phyloP scores from a whole-genome alignment of 23 red algal genomes.

The Gracilaria domingensis region DNA sequence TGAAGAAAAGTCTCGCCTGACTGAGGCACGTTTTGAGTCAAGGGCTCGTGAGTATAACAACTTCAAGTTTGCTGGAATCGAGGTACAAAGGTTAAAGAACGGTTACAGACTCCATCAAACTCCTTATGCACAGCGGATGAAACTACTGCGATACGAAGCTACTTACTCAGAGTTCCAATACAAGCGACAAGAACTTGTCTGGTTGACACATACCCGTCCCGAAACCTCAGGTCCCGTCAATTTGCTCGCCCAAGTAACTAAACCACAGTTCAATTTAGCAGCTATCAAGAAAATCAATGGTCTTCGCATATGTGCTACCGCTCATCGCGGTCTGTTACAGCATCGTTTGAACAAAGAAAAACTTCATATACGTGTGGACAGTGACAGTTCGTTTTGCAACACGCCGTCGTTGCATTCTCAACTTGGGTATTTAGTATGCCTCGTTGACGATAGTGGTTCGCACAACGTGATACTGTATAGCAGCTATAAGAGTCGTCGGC shows the following conservation, averaged over 20 bases:
- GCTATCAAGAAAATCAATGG: background rate
- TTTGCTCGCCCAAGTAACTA: constrained; percentile 10
- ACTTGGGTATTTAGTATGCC: background rate
- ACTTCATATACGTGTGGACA: background rate
- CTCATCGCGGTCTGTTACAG: background rate
- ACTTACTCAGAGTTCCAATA: background rate
- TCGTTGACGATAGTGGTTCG: background rate
- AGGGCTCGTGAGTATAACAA: constrained; percentile 4
- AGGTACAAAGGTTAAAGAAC: background rate
- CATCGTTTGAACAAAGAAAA: background rate
- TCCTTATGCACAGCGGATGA: background rate
- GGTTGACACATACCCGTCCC: constrained; percentile 9
- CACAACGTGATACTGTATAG: background rate
- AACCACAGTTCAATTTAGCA: background rate
- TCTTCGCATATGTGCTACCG: background rate
- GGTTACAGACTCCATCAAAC: background rate
- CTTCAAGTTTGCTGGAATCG: constrained; percentile 17
- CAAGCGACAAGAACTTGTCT: constrained; percentile 5
- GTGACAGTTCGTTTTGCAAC: background rate
- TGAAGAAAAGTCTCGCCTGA: background rate
- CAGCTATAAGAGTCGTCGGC: background rate
- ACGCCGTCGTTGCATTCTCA: background rate
- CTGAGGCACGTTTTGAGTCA: background rate
- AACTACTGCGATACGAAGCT: background rate
- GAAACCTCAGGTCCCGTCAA: background rate